Evolutionary conservation across 2,329 filamentous ascomycete species (phyloP).

Genomic region (Neopestalotiopsis clavispora): DNA sequence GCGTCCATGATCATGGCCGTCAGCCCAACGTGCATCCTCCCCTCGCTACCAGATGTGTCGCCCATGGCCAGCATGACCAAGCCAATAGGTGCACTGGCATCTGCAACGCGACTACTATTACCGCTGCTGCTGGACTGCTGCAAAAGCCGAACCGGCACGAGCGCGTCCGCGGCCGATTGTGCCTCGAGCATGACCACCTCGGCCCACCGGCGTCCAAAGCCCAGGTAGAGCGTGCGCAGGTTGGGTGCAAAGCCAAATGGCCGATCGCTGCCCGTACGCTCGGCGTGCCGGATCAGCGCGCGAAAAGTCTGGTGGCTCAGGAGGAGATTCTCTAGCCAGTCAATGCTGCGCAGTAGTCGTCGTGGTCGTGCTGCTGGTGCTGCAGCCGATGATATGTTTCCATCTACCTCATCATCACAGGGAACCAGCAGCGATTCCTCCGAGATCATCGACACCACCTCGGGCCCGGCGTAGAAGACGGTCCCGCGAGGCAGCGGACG

Average conservation of each 20-base stretch:
- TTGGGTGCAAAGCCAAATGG: not conserved
- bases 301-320: not conserved
- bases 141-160: not conserved
- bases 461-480: not conserved
- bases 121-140: not conserved
- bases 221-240: not conserved
- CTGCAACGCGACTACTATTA: not conserved
- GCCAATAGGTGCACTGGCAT: not conserved
- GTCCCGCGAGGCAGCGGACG: not conserved
- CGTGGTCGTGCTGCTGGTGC: too few relatives aligned
- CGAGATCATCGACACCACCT: not conserved
- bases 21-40: not conserved
- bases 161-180: not conserved
- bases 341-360: not conserved
- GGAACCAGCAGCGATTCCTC: too few relatives aligned
- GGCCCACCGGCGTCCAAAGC: not conserved
- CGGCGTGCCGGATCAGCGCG: not conserved
- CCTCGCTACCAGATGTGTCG: not conserved
- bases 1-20: not conserved
- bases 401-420: too few relatives aligned
- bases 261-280: not conserved
- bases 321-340: not conserved
- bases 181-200: not conserved
- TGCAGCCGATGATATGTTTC: too few relatives aligned
- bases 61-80: not conserved